Evolutionary conservation across 1,284 basidiomycete species (phyloP), one percentile per base, ranked within the genome.

Genomic region (Ceratobasidium theobromae): DNA sequence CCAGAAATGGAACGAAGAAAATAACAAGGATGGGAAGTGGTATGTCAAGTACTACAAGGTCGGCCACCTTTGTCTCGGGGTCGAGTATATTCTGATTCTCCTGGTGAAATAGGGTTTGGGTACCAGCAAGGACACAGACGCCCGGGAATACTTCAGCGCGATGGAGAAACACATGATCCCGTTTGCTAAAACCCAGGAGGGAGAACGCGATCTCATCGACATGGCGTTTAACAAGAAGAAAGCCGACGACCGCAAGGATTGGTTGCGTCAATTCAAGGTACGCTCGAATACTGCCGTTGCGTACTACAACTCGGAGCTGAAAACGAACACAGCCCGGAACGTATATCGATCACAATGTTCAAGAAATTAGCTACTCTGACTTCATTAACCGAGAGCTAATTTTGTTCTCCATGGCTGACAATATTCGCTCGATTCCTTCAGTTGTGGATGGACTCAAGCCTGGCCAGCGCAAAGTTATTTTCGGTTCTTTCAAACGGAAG

Each of bases 141-240:
- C 92, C 40, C 89, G 93, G 65, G 89, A 91, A 71, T 99, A 99
- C 79, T 99, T 99, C 77, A 82, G 88, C 69, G 85, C 91, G 72
- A 93, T 99, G 85, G 83, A 84, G 73, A 95, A 90, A 75, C 97
- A 99, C 76, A 90, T 96, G 83, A 90, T 99, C 64, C 88, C 93
- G 0, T 99, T 99, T 77, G 84, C 91, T 0, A 80, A 87, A 1
- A 89, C 87, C 9, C 84, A 90, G 73, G 84, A 88, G 0, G 94
- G 89, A 1, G 97, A 99, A 72, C 86, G 86, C 62, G 87, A 88
- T 3, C 82, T 99, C 40, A 97, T 99, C 70, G 96, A 99, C 65
- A 87, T 99, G 69, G 97, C 97, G 0, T 99, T 99, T 82, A 98
- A 93, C 81, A 99, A 99, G 85, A 99, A 98, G 82, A 98, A 97